Percentiles rank a stretch among this genome's conserved stretches.
Evolutionary conservation across 495 filamentous ascomycete genomes (phyloP).

Genomic region (Lasiosphaeria ovina): DNA sequence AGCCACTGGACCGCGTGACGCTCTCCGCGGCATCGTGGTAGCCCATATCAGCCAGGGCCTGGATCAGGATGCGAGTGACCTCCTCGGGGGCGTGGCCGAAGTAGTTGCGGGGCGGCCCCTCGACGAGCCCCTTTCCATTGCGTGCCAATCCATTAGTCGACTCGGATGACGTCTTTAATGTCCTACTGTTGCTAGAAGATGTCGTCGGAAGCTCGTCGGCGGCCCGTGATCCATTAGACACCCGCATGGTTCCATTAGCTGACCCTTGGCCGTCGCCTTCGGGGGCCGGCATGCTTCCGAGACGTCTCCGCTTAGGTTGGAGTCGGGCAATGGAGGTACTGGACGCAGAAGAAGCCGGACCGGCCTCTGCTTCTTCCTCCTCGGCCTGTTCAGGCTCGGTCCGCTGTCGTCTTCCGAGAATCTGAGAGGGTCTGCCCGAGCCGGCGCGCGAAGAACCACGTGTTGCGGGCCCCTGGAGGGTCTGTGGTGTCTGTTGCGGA

Average conservation of each 20-base stretch:
- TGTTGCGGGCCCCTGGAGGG: slow-evolving; percentile 2
- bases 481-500: slow-evolving; percentile 4
- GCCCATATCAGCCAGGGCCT: slow-evolving; percentile 83
- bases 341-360: slow-evolving; percentile 13
- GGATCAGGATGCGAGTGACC: slow-evolving; percentile 88
- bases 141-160: slow-evolving; percentile 41
- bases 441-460: slow-evolving; percentile 11
- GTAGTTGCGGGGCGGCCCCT: slow-evolving; percentile 32
- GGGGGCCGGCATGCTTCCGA: slow-evolving; percentile 29
- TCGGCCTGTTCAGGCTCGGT: slow-evolving; percentile 20
- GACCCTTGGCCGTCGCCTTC: slow-evolving; percentile 32
- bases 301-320: slow-evolving; percentile 25
- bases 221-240: slow-evolving; percentile 40
- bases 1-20: slow-evolving; percentile 81
- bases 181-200: slow-evolving; percentile 34
- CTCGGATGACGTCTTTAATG: slow-evolving; percentile 30
- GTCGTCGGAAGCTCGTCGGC: slow-evolving; percentile 23
- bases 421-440: slow-evolving; percentile 16
- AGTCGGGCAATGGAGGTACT: slow-evolving; percentile 7
- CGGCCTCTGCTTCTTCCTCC: slow-evolving; percentile 19
- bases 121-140: slow-evolving; percentile 29
- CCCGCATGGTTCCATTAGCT: slow-evolving; percentile 34
- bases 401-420: slow-evolving; percentile 29
- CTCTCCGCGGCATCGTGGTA: slow-evolving; percentile 72
- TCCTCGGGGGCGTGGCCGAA: slow-evolving; percentile 91